A percentile compares a stretch with the other conserved stretches of the same genome.
Evolutionary conservation across 495 filamentous ascomycete species (phyloP).

Genomic region (Daldinia decipiens): DNA sequence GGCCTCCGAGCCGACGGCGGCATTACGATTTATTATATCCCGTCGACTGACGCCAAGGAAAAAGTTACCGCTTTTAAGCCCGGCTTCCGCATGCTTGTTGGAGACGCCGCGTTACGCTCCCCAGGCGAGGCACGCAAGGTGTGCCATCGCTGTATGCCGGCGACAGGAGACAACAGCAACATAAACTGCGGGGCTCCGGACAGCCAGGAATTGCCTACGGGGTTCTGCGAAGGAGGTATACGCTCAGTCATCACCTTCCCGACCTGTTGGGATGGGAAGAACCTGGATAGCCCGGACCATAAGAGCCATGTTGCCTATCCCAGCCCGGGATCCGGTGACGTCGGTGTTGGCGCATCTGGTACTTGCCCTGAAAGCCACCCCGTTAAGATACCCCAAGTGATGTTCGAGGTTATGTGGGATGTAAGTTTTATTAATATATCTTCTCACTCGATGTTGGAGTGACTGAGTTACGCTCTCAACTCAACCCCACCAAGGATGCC

Average conservation of each 20-base stretch:
- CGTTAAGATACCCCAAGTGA: conserved; percentile 50
- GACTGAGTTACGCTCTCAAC: background rate
- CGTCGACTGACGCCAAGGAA: conserved; percentile 35
- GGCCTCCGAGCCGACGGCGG: conserved; percentile 50
- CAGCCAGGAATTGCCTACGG: conserved; percentile 40
- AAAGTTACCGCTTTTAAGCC: conserved; percentile 69
- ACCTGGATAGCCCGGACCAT: conserved; percentile 68
- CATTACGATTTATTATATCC: conserved; percentile 58
- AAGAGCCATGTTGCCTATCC: conserved; percentile 63
- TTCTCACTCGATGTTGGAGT: background rate
- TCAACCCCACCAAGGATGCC: background rate
- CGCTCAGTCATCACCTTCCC: conserved; percentile 55
- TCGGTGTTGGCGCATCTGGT: conserved; percentile 52
- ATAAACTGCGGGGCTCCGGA: conserved; percentile 48
- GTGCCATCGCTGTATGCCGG: conserved; percentile 61
- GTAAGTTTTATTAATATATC: conserved; percentile 38
- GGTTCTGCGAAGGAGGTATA: conserved; percentile 48
- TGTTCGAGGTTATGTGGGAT: conserved; percentile 52
- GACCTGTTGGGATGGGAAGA: conserved; percentile 72
- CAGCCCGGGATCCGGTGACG: conserved; percentile 50
- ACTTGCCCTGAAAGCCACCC: conserved; percentile 71
- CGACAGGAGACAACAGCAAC: conserved; percentile 47
- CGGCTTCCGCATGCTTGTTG: conserved; percentile 76
- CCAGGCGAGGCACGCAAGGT: conserved; percentile 58
- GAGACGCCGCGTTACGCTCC: conserved; percentile 61